Evolutionary conservation across 2,329 filamentous ascomycete genomes (phyloP).

Genomic region (Camptophora hylomeconis): DNA sequence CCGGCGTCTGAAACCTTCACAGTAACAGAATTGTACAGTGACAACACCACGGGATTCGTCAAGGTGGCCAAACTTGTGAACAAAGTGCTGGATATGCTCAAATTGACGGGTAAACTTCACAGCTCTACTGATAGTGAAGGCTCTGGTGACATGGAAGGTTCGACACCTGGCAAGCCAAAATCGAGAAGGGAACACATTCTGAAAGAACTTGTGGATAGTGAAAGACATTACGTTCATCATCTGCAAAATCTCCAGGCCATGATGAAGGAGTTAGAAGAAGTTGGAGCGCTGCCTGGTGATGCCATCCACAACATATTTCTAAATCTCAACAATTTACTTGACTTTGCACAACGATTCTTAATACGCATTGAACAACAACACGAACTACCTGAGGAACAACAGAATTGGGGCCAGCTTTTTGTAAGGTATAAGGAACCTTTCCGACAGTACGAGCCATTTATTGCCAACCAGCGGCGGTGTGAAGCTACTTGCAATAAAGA

Average conservation of each 20-base stretch:
- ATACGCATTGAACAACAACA: slow-evolving; percentile 95
- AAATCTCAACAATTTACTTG: slow-evolving; percentile 86
- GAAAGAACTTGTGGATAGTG: slow-evolving; percentile 82
- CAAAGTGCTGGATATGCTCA: slow-evolving; percentile 74
- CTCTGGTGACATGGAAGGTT: slow-evolving; percentile 31
- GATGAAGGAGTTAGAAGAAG: slow-evolving; percentile 80
- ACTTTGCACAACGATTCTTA: slow-evolving; percentile 88
- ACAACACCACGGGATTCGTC: slow-evolving; percentile 93
- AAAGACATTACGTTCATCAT: slow-evolving; percentile 96
- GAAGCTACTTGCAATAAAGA: slow-evolving; percentile 71
- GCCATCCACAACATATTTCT: slow-evolving; percentile 89
- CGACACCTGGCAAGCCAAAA: slow-evolving; percentile 39
- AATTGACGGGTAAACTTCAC: slow-evolving; percentile 62
- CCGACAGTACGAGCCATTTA: slow-evolving; percentile 90
- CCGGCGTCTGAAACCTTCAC: slow-evolving; percentile 76
- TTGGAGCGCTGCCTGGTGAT: slow-evolving; percentile 76
- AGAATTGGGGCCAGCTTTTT: slow-evolving; percentile 94
- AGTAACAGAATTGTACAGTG: slow-evolving; percentile 79
- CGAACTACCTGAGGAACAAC: slow-evolving; percentile 58
- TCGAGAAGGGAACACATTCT: slow-evolving; percentile 78
- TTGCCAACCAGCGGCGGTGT: slow-evolving; percentile 88
- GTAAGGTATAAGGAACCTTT: slow-evolving; percentile 74
- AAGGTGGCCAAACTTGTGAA: slow-evolving; percentile 86
- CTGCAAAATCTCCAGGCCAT: slow-evolving; percentile 85
- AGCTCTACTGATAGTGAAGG: slow-evolving; percentile 29